Conservation (phyloP, 495 filamentous ascomycete species). For the Hypoxylon intermedium region DNA sequence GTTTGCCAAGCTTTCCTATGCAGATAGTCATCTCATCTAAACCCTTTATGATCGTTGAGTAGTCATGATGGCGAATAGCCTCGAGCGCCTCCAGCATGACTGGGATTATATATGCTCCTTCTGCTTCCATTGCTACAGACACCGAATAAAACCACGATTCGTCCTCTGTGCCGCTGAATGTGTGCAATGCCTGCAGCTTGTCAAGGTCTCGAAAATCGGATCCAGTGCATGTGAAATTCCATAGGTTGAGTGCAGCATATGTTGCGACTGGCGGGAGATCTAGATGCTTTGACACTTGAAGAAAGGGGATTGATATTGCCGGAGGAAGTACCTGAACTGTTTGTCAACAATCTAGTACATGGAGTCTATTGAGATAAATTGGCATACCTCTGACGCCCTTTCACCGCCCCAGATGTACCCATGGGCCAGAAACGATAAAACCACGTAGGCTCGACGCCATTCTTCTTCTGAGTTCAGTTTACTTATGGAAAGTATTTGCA, state of each 20-base stretch:
- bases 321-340: slow-evolving; percentile 67
- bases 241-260: slow-evolving; percentile 85
- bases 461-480: slow-evolving; percentile 77
- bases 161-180: slow-evolving; percentile 89
- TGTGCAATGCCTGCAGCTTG: slow-evolving; percentile 77
- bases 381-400: slow-evolving; percentile 42
- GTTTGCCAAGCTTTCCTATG: slow-evolving; percentile 70
- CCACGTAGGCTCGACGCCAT: slow-evolving; percentile 87
- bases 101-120: slow-evolving; percentile 81
- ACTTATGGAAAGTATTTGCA: slow-evolving; percentile 79
- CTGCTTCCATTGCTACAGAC: slow-evolving; percentile 90
- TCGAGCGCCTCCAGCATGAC: slow-evolving; percentile 79
- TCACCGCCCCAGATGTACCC: slow-evolving; percentile 77
- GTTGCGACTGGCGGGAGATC: slow-evolving; percentile 89
- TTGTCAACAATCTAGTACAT: slow-evolving; percentile 5
- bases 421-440: slow-evolving; percentile 85
- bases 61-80: slow-evolving; percentile 67
- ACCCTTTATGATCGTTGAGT: slow-evolving; percentile 64
- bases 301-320: slow-evolving; percentile 78
- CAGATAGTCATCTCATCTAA: slow-evolving; percentile 70
- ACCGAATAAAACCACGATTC: slow-evolving; percentile 98
- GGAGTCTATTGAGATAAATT: not conserved
- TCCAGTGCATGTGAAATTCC: slow-evolving; percentile 82
- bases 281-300: slow-evolving; percentile 75
- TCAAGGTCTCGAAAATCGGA: slow-evolving; percentile 71